Conservation (phyloP, 1,139 yeast species). For the Yamadazyma sp. region DNA sequence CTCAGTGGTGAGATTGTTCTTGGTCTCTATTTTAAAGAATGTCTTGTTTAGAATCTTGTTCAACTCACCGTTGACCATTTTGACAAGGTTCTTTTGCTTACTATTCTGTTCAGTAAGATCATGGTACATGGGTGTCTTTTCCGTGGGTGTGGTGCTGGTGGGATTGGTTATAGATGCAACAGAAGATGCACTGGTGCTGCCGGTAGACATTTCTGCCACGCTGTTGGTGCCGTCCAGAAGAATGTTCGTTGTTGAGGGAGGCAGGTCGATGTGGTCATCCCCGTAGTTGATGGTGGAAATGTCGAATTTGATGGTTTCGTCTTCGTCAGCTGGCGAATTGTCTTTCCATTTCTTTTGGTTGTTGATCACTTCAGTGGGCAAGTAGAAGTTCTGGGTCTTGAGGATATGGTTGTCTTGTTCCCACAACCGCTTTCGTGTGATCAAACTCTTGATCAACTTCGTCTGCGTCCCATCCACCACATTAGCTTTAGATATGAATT, state of each 20-base stretch:
- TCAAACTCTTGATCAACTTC: conserved; percentile 28
- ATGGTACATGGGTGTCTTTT: conserved; percentile 11
- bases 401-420: conserved; percentile 40
- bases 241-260: neutral
- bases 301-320: conserved; percentile 33
- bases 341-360: conserved; percentile 38
- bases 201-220: neutral
- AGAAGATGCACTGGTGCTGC: neutral
- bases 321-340: conserved; percentile 15
- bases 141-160: too few species aligned
- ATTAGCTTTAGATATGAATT: conserved; percentile 44
- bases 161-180: neutral
- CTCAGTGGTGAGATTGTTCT: conserved; percentile 31
- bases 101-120: conserved; percentile 13
- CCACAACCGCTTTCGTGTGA: conserved; percentile 41
- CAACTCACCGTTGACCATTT: conserved; percentile 29
- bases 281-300: conserved; percentile 30
- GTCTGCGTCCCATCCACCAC: conserved; percentile 7
- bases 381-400: conserved; percentile 35
- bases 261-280: neutral
- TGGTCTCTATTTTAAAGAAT: conserved; percentile 35
- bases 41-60: conserved; percentile 34
- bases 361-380: conserved; percentile 38
- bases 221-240: neutral
- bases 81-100: conserved; percentile 28